Conservation (phyloP, 2,329 filamentous ascomycete species). For the Pleomassaria siparia region DNA sequence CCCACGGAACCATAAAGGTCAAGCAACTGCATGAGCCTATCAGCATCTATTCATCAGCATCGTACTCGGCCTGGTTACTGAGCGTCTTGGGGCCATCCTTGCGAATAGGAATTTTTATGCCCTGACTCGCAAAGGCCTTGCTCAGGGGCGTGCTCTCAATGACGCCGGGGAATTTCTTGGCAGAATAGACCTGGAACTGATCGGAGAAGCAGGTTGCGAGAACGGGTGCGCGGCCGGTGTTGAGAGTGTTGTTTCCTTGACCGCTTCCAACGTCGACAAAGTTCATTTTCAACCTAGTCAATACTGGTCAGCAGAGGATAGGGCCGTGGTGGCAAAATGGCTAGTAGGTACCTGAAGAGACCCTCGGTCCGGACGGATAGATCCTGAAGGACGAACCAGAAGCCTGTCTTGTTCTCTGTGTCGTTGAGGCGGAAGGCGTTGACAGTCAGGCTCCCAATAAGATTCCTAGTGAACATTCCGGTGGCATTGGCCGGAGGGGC, state of each 20-base stretch:
- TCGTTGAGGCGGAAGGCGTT: conserved; percentile 86
- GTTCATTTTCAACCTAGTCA: conserved; percentile 62
- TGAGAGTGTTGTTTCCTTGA: conserved; percentile 56
- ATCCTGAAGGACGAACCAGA: conserved; percentile 97
- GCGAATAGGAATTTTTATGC: conserved; percentile 94
- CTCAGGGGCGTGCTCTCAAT: conserved; percentile 90
- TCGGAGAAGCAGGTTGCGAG: conserved; percentile 86
- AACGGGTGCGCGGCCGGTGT: conserved; percentile 75
- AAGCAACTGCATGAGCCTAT: too few relatives aligned
- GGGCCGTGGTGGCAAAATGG: background rate
- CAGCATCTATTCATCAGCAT: conserved; percentile 42
- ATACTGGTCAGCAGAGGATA: conserved; percentile 13
- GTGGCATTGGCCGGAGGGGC: conserved; percentile 52
- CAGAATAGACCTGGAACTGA: conserved; percentile 88
- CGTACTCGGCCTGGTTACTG: conserved; percentile 48
- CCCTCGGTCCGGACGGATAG: conserved; percentile 93
- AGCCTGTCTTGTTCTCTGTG: conserved; percentile 75
- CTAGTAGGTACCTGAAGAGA: conserved; percentile 71
- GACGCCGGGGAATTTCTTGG: conserved; percentile 97
- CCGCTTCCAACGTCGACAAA: conserved; percentile 80
- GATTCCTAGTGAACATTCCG: conserved; percentile 90
- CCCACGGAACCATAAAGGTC: too few relatives aligned
- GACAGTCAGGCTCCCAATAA: conserved; percentile 88
- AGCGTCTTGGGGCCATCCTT: conserved; percentile 70
- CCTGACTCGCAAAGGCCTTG: conserved; percentile 89